Conservation (phyloP, 2,329 filamentous ascomycete species). For the Fusarium sp. region DNA sequence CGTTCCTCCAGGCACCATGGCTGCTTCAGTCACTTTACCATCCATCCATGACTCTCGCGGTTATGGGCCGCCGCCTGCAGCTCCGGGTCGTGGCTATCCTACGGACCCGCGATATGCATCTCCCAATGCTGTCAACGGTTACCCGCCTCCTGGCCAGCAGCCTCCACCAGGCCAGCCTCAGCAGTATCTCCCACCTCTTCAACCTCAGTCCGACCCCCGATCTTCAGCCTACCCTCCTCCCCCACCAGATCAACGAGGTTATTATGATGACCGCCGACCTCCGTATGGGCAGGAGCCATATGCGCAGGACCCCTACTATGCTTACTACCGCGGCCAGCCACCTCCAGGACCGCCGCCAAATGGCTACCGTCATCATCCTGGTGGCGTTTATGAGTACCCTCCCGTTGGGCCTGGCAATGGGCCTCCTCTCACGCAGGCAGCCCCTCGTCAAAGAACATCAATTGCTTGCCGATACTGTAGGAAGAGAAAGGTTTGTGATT, state of each 20-base stretch:
- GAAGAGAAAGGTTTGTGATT: slow-evolving; percentile 65
- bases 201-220: slow-evolving; percentile 51
- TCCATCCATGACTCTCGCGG: slow-evolving; percentile 61
- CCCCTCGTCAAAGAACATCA: slow-evolving; percentile 68
- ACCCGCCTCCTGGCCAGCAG: slow-evolving; percentile 52
- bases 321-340: slow-evolving; percentile 44
- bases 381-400: slow-evolving; percentile 49
- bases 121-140: slow-evolving; percentile 59
- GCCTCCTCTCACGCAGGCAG: slow-evolving; percentile 60
- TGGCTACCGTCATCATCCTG: slow-evolving; percentile 46
- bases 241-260: slow-evolving; percentile 54
- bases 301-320: slow-evolving; percentile 50
- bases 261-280: slow-evolving; percentile 52
- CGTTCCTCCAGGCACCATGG: slow-evolving; percentile 52
- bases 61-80: slow-evolving; percentile 49
- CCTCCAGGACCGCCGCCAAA: slow-evolving; percentile 48
- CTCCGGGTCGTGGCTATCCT: slow-evolving; percentile 50
- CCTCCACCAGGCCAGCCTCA: slow-evolving; percentile 44
- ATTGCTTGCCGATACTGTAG: slow-evolving; percentile 71
- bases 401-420: slow-evolving; percentile 51
- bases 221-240: slow-evolving; percentile 53
- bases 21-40: slow-evolving; percentile 59
- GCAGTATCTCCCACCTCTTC: slow-evolving; percentile 53
- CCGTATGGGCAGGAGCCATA: slow-evolving; percentile 52
- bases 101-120: slow-evolving; percentile 56